Percentiles rank a stretch among this genome's conserved stretches.
phyloP scores from a whole-genome alignment of 2,329 filamentous ascomycete genomes.

The Hortaea werneckii region DNA sequence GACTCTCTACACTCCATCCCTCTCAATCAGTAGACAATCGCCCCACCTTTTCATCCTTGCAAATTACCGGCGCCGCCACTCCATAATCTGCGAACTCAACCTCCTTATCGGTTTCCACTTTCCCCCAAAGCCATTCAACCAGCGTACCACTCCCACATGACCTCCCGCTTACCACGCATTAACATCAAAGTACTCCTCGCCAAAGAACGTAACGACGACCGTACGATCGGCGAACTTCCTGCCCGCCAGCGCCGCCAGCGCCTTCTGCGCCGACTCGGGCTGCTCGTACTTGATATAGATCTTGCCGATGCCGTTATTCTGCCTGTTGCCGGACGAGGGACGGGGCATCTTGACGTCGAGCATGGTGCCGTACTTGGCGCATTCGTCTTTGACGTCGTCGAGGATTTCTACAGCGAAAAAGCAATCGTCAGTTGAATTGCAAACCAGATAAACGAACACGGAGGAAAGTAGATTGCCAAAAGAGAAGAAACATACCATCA shows the following conservation, averaged over 20 bases:
- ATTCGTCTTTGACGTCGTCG: slow-evolving; percentile 89
- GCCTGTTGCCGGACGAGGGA: slow-evolving; percentile 69
- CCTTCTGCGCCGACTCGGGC: slow-evolving; percentile 67
- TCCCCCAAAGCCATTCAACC: too few species aligned
- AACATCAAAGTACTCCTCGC: slow-evolving; percentile 95
- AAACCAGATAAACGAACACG: background rate
- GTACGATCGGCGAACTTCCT: slow-evolving; percentile 94
- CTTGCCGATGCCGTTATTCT: slow-evolving; percentile 86
- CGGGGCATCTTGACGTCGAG: slow-evolving; percentile 87
- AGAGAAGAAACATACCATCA: slow-evolving; percentile 53
- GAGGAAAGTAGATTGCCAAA: background rate
- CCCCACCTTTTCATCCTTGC: too few species aligned
- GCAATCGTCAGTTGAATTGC: background rate
- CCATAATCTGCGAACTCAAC: too few species aligned
- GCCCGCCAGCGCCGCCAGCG: slow-evolving; percentile 79
- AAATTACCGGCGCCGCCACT: too few species aligned
- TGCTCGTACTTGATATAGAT: slow-evolving; percentile 92
- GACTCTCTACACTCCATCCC: too few species aligned
- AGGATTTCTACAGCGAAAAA: slow-evolving; percentile 64
- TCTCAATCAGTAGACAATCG: too few species aligned
- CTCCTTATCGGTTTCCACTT: too few species aligned
- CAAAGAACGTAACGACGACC: slow-evolving; percentile 92
- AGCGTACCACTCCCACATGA: background rate
- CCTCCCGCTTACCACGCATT: slow-evolving; percentile 58
- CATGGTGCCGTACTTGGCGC: slow-evolving; percentile 77